Base-by-base conservation (phyloP, 2,329 filamentous ascomycete genomes). In the Aspergillus sp. region DNA sequence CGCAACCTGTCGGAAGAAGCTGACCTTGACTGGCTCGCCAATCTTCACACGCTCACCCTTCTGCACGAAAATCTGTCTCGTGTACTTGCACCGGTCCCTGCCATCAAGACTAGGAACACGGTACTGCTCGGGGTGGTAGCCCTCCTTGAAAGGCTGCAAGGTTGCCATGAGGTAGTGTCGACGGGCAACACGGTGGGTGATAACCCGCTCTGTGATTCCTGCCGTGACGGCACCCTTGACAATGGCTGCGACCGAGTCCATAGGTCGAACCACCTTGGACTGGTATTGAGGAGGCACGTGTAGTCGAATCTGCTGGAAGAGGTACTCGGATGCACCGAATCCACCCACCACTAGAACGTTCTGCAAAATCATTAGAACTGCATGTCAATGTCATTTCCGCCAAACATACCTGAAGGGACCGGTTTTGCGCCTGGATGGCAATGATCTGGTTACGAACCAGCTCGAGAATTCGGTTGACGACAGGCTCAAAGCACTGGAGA, bases 1-100 rank as follows among this genome's bases (percentile, higher is more conserved):
- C 5, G 93, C 93, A 43, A 98, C 93, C 68, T 97, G 93, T 68
- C 93, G 79, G 83, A 98, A 97, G 72, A 97, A 97, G 7, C 88
- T 95, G 36, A 97, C 93, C 77, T 97, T 97, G 72, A 97, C 91
- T 1, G 93, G 91, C 72, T 98, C 93, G 59, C 93, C 93, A 67
- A 95, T 97, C 83, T 97, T 97, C 71, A 98, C 90, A 68, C 94
- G 86, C 69, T 98, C 93, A 11, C 93, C 93, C 74, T 96, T 97
- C 62, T 96, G 93, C 52, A 98, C 91, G 58, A 97, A 98, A 44
- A 98, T 97, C 65, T 98, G 93, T 42, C 93, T 78, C 1, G 93
- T 97, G 66, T 97, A 97, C 73, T 97, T 97, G 85, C 93, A 98
- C 48, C 93, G 82, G 62, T 98, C 93, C 68, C 96, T 95, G 61